Evolutionary conservation across 257 asterid species (phyloP), one percentile per base, ranked within the genome.

Genomic region (Nicotiana paniculata): DNA sequence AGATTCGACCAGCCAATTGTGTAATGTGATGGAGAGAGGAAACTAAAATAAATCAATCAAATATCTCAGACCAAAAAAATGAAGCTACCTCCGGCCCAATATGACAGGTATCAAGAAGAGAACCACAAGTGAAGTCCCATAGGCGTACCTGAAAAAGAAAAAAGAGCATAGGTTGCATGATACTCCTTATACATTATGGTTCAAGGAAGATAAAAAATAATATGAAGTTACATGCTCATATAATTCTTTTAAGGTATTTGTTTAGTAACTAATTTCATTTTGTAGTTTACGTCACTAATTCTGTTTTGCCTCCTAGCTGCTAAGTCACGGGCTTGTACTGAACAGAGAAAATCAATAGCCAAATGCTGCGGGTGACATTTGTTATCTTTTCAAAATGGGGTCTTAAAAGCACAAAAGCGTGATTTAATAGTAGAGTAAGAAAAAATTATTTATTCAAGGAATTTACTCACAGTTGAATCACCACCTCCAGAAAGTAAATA

Each of bases 401-500:
- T 7, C 26, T 72, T 74, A 48, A 13, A 70, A 35, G 79, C 24
- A 1, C 24, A 74, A 46, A 46, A 72, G 15, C 8, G 7, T 24
- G 24, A 74, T 13, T 48, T 48, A 37, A 32, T 32, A 24, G 79
- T 46, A 0, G 21, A 15, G 39, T 30, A 9, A 65, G 77, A 13
- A 13, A 39, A 32, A 30, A 13, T 33, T 1, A 1, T 12, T 72
- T 9, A 46, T 80, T 46, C 43, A 21, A 3, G 5, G 67, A 37
- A 10, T 53, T 66, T 67, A 93, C 99, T 93, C 88, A 96, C 99
- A 3, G 98, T 93, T 82, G 98, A 93, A 90, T 96, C 99, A 68
- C 99, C 99, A 84, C 98, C 91, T 81, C 99, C 98, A 11, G 98
- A 96, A 83, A 94, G 90, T 85, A 96, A 89, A 83, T 87, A 86